Conservation (phyloP, 345 rosid genomes). For the Syzygium jambos region DNA sequence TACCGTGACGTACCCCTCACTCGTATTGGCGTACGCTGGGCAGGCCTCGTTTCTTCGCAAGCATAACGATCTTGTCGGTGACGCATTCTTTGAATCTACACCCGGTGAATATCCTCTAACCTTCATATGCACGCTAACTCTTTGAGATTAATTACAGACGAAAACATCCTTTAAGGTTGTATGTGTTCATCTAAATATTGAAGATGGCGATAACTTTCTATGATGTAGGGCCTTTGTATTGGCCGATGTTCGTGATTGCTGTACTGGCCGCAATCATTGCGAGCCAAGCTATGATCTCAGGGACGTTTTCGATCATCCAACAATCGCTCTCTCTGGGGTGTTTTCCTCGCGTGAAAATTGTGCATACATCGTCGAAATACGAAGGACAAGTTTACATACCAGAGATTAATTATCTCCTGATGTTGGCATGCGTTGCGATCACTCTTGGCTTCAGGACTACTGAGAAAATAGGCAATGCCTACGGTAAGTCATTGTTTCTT, state of each 20-base stretch:
- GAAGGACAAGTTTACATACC: conserved; percentile 54
- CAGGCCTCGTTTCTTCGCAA: conserved; percentile 23
- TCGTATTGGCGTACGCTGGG: conserved; percentile 22
- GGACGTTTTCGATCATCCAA: conserved; percentile 41
- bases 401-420: conserved; percentile 37
- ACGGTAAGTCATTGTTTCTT: conserved; percentile 20
- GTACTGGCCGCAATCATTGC: conserved; percentile 40
- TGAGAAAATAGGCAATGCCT: conserved; percentile 38
- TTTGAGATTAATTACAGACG: not conserved
- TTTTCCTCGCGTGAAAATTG: conserved; percentile 48
- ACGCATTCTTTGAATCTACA: conserved; percentile 15
- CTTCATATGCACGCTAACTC: not conserved
- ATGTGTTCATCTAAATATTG: not conserved
- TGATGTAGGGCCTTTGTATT: conserved; percentile 19
- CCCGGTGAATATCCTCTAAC: conserved; percentile 4
- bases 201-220: not conserved
- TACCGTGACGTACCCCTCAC: conserved; percentile 20
- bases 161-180: not conserved
- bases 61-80: not conserved
- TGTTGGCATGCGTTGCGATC: conserved; percentile 33
- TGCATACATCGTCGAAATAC: conserved; percentile 38
- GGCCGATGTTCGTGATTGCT: conserved; percentile 47
- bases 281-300: conserved; percentile 52
- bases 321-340: conserved; percentile 46
- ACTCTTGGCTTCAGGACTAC: conserved; percentile 36